phyloP scores from a whole-genome alignment of 148 eudicot species.

The Fallopia convolvulus region DNA sequence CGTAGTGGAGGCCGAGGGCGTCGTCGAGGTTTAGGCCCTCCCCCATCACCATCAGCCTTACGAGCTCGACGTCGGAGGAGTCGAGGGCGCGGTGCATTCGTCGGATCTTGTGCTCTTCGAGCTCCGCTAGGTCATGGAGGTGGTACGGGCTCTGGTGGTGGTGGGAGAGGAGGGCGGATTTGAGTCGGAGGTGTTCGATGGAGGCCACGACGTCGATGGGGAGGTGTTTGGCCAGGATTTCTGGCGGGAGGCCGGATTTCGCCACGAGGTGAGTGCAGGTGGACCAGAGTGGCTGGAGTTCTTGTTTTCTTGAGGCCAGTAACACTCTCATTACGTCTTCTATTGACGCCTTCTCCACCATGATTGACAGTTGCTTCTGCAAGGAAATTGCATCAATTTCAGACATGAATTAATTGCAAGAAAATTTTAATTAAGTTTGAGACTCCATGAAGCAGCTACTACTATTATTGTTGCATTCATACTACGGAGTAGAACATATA shows the following conservation, averaged over 20 bases:
- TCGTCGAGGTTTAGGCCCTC: conserved; percentile 88
- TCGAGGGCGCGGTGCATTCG: conserved; percentile 89
- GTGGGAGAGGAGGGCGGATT: conserved; percentile 39
- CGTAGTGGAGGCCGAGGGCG: conserved; percentile 78
- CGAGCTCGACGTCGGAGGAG: conserved; percentile 90
- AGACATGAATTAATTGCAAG: background rate
- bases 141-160: conserved; percentile 43
- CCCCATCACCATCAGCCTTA: conserved; percentile 94
- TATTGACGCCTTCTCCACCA: conserved; percentile 96
- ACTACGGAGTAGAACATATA: too few relatives aligned
- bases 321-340: conserved; percentile 97
- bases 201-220: conserved; percentile 68
- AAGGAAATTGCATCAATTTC: background rate
- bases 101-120: conserved; percentile 75
- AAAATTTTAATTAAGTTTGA: too few relatives aligned
- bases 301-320: conserved; percentile 89
- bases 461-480: too few relatives aligned
- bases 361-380: conserved; percentile 82
- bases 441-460: too few relatives aligned
- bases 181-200: conserved; percentile 81
- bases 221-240: conserved; percentile 87
- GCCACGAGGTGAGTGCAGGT: conserved; percentile 86
- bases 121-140: conserved; percentile 32
- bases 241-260: conserved; percentile 84
- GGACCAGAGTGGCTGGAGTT: conserved; percentile 88